Base-by-base conservation (phyloP, 768 basidiomycete species). In the Kondoa subrosea region DNA sequence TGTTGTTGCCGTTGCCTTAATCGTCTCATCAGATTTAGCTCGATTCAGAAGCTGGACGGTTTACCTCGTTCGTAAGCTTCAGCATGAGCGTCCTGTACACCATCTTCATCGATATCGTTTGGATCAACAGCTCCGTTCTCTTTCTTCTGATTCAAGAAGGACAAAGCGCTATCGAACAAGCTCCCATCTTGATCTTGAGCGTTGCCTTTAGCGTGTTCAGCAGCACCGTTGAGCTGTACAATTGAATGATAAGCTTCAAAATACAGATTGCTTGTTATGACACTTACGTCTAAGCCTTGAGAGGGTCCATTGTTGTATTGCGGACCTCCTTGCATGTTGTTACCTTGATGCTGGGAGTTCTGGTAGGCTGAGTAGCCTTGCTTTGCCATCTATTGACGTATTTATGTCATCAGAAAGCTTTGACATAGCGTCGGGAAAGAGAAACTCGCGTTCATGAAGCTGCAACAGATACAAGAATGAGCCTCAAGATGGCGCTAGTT, bases 41-140 rank as follows among this genome's bases (percentile, higher is more conserved):
- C n/a, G n/a, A n/a, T n/a, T n/a, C n/a, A n/a, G n/a, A n/a, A n/a
- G n/a, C n/a, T n/a, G n/a, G n/a, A n/a, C n/a, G n/a, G n/a, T n/a
- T n/a, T 50, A 50, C 40, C 40, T 50, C 40, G 40, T 21, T 50
- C 40, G 74, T 89, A 90, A 1, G 82, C 87, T 73, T 82, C 72
- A 31, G 16, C n/a, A 33, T 63, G 61, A 33, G 61, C 61, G 16
- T 31, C 8, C 30, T 63, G 61, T 3, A 63, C 61, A 17, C 8
- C 26, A 32, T 63, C 61, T 33, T 63, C 61, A 32, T 63, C 61
- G 61, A 63, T 32, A 33, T 63, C 30, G 61, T 8, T 50, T 50
- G 21, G 40, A 8, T 50, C 12, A 8, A 8, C 40, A 50, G 8
- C 8, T 50, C 8, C 40, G 21, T 50, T 50, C 12, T 50, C 40